Conservation (phyloP, 129 eudicot species). For the Tagetes erecta region DNA sequence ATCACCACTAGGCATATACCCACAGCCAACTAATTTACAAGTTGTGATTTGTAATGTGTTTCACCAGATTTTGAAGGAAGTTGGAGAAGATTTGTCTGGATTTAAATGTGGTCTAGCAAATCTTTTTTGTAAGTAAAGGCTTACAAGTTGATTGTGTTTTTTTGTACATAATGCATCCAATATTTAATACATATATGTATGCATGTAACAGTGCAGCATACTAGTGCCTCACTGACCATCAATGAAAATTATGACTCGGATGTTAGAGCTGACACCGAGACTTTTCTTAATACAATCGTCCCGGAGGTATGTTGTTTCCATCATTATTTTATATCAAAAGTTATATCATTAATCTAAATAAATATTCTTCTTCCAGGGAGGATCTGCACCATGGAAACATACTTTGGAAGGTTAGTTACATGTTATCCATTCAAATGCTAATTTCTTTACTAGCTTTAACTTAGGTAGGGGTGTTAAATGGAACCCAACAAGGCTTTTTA, state of each 20-base stretch:
- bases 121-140: slow-evolving; percentile 65
- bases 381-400: slow-evolving; percentile 97
- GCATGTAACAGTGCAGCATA: slow-evolving; percentile 78
- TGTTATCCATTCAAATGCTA: slow-evolving; percentile 5
- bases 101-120: slow-evolving; percentile 94
- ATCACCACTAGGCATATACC: no score
- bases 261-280: slow-evolving; percentile 91
- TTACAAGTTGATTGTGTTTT: not conserved
- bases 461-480: not conserved
- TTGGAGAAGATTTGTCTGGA: slow-evolving; percentile 74
- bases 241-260: slow-evolving; percentile 94
- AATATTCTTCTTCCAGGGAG: slow-evolving; percentile 55
- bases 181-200: not conserved
- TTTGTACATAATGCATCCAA: not conserved
- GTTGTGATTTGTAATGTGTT: not conserved
- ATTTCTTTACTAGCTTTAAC: not conserved
- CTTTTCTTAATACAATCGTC: slow-evolving; percentile 81
- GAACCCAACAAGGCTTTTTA: no score
- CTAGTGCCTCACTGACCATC: slow-evolving; percentile 94
- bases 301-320: slow-evolving; percentile 68
- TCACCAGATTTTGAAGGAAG: slow-evolving; percentile 84
- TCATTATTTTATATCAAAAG: not conserved
- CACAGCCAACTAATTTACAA: not conserved
- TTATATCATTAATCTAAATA: slow-evolving; percentile 18
- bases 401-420: slow-evolving; percentile 70